These are phyloP conservation scores for Macadamia tetraphylla DNA, from an alignment of 164 flowering plant species.

Conservation along the genomic window DNA sequence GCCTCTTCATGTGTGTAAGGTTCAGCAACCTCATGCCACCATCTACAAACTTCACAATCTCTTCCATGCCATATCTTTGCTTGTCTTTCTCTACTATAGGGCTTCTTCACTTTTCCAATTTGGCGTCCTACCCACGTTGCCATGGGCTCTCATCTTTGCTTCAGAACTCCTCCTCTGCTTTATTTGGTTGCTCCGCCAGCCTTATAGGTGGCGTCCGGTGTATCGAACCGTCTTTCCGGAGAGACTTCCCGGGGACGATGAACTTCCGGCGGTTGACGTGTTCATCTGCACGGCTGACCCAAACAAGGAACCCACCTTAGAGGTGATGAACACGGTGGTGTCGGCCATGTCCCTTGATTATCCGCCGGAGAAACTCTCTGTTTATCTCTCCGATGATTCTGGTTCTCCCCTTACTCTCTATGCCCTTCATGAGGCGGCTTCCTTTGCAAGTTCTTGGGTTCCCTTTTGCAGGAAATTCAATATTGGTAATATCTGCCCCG, in stretches of 20 bases:
- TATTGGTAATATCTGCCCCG: constrained; percentile 12
- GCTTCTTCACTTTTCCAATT: not conserved
- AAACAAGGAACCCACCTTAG: constrained; percentile 18
- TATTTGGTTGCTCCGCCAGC: not conserved
- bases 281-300: constrained; percentile 29
- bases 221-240: constrained; percentile 6
- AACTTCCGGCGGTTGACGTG: constrained; percentile 19
- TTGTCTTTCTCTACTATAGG: not conserved
- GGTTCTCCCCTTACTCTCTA: constrained; percentile 16
- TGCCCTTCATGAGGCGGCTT: constrained; percentile 17
- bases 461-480: constrained; percentile 21
- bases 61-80: not conserved
- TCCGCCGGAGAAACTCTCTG: constrained; percentile 20
- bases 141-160: not conserved
- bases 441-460: constrained; percentile 20
- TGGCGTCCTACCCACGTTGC: not conserved
- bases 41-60: not conserved
- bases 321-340: constrained; percentile 24
- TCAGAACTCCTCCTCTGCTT: not conserved
- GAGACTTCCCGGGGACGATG: not conserved
- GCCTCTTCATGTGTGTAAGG: not conserved
- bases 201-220: constrained; percentile 11
- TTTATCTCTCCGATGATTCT: constrained; percentile 26
- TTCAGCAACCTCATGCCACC: not conserved
- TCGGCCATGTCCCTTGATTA: constrained; percentile 24